Base-by-base conservation (phyloP, 1,284 basidiomycete genomes). In the Erythrobasidium hasegawianum region DNA sequence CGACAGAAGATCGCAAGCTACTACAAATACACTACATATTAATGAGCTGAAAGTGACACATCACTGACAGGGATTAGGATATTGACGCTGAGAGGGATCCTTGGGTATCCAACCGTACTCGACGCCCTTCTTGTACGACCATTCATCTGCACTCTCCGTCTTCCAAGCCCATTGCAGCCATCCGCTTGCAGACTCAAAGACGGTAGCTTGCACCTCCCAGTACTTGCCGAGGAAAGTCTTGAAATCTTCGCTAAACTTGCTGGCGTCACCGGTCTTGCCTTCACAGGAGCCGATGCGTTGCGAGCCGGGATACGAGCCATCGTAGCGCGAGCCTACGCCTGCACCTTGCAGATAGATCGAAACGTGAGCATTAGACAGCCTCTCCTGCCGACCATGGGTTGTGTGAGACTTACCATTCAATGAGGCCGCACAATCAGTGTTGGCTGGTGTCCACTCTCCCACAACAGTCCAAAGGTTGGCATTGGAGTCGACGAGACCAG, bases 101-200 rank as follows among this genome's bases (percentile, higher is more conserved):
- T 79, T 76, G 11, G 91, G 90, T 76, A 95, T 93, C 89, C 88
- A 93, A 22, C 90, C 90, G 64, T 85, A 82, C 2, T 73, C 70
- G 14, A 77, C 67, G 29, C 76, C 73, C 47, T 73, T 72, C 67
- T 74, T 68, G 71, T 76, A 76, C 52, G 71, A 72, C 74, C 76
- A 77, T 22, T 77, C 77, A 55, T 74, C 72, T 1, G 74, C 73
- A 13, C 39, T 47, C 59, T 75, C 74, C n/a, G 84, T 86, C 83
- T 88, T 88, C 87, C 87, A 89, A 11, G 87, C 84, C 88, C 88
- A 89, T 75, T 82, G 87, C n/a, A 87, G 80, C 87, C 87, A 90
- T n/a, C 88, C 88, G 58, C 84, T 82, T 8, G 65, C 80, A 20
- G 38, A 67, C 67, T 77, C 76, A 58, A 75, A 76, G 14, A 73